Evolutionary conservation across 352 stramenopile species (phyloP), one percentile per base, ranked within the genome.

Genomic region (Phytophthora fragariae): DNA sequence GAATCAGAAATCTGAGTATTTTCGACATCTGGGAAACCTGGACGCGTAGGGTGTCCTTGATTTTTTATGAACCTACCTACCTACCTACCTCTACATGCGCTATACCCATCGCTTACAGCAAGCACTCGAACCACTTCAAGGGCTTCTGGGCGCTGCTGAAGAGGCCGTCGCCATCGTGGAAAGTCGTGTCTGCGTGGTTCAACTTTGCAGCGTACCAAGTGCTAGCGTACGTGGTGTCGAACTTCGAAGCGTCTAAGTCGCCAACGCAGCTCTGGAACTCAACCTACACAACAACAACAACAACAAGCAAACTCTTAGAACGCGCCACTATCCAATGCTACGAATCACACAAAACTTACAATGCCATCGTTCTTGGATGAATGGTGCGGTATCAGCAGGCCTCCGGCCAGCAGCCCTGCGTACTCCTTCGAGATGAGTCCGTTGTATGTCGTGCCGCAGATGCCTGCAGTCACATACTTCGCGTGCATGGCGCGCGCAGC

Each of bases 91-190:
- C 24, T 41, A 31, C 27, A 31, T 31, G 27, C 3, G 37, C 65
- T 21, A 29, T 60, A 47, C 39, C 39, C 14, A 31, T 46, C 58
- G 3, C 29, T 57, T 82, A 85, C 27, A 85, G 62, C 46, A 78
- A 46, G 29, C 81, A 88, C 65, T 89, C 79, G 57, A 91, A 89
- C 83, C 83, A 91, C 63, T 91, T 89, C 44, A 85, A 64, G 2
- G 83, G 83, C 60, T 91, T 91, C 63, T 85, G 69, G n/a, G 68
- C 68, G 41, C 73, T 76, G 50, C 80, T 78, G 39, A 86, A 85
- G 37, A 83, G 70, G 5, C 72, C 74, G 35, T 92, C 84, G n/a
- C 82, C 80, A 63, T 86, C 79, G 63, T 84, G 79, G 75, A 92
- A 90, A 17, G 80, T 77, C 21, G 73, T 86, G 63, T 92, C 84